Percentiles rank a stretch among this genome's conserved stretches.
phyloP scores from a whole-genome alignment of 129 eudicot genomes.

The Escallonia rubra region DNA sequence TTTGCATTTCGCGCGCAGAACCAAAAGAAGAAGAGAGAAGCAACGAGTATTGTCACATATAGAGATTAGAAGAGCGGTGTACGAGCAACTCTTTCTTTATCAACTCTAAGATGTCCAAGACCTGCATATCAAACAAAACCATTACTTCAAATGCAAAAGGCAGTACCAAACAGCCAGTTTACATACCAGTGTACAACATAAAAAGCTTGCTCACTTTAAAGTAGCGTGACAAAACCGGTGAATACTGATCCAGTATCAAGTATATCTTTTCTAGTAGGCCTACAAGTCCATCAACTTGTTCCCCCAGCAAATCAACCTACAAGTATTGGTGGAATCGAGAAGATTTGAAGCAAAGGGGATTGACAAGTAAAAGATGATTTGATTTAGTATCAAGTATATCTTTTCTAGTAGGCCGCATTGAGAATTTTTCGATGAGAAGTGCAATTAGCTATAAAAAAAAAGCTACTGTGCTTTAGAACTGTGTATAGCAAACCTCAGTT shows the following conservation, averaged over 20 bases:
- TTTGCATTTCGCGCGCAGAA: too few relatives aligned
- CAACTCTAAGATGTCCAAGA: conserved; percentile 42
- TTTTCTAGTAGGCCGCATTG: too few relatives aligned
- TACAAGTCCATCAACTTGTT: conserved; percentile 68
- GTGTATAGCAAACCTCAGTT: conserved; percentile 43
- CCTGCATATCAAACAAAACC: conserved; percentile 31
- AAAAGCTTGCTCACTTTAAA: conserved; percentile 29
- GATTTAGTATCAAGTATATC: neutral
- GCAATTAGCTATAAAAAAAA: neutral
- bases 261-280: conserved; percentile 52
- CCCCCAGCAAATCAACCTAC: conserved; percentile 78
- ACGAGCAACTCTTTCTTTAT: conserved; percentile 27
- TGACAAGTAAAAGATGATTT: neutral
- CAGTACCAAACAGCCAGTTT: neutral
- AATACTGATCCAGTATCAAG: conserved; percentile 33
- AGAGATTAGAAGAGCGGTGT: too few relatives aligned
- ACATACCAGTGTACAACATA: neutral
- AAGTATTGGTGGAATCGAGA: neutral
- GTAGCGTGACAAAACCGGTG: conserved; percentile 36
- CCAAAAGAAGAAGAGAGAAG: too few relatives aligned
- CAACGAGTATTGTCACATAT: too few relatives aligned
- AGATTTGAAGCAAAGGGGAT: too few relatives aligned
- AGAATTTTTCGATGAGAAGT: neutral
- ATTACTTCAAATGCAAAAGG: neutral
- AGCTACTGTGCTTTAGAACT: neutral